Conservation (phyloP, 2,329 filamentous ascomycete genomes). For the Epichloe typhina region DNA sequence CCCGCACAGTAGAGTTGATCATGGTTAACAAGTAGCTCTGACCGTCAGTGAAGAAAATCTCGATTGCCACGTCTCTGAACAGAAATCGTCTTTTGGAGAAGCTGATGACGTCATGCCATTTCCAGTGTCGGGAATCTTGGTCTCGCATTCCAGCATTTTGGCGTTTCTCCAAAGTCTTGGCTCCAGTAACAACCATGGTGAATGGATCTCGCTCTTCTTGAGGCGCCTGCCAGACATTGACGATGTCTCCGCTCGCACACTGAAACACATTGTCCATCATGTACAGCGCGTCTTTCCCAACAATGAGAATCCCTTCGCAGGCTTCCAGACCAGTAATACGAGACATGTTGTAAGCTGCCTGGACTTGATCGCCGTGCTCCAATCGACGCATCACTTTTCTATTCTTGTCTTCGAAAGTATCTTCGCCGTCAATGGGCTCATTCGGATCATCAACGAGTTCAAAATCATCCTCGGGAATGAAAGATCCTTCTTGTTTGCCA, state of each 20-base stretch:
- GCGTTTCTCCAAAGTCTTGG: slow-evolving; percentile 46
- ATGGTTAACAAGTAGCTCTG: slow-evolving; percentile 87
- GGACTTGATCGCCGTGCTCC: slow-evolving; percentile 79
- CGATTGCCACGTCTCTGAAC: slow-evolving; percentile 91
- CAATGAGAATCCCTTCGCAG: slow-evolving; percentile 81
- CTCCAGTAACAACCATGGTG: slow-evolving; percentile 76
- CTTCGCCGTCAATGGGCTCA: slow-evolving; percentile 59
- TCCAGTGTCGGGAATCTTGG: slow-evolving; percentile 81
- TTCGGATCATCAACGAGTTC: slow-evolving; percentile 92
- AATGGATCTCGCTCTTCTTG: slow-evolving; percentile 88
- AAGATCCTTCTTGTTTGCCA: slow-evolving; percentile 11
- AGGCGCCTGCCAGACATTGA: slow-evolving; percentile 90
- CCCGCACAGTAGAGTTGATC: slow-evolving; percentile 57
- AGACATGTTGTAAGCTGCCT: slow-evolving; percentile 90
- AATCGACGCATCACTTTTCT: slow-evolving; percentile 92
- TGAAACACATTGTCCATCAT: slow-evolving; percentile 96
- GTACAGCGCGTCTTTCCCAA: slow-evolving; percentile 85
- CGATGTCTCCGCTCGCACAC: slow-evolving; percentile 85
- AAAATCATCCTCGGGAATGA: slow-evolving; percentile 68
- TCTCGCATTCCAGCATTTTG: slow-evolving; percentile 43
- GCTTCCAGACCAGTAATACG: slow-evolving; percentile 88
- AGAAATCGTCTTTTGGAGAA: slow-evolving; percentile 92
- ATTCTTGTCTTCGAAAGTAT: slow-evolving; percentile 92
- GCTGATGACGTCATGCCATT: slow-evolving; percentile 87
- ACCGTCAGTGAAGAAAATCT: slow-evolving; percentile 94